A percentile compares a stretch with the other conserved stretches of the same genome.
These are phyloP conservation scores for Ceratocystis cacaofunesta DNA, from an alignment of 2,329 filamentous ascomycete species.

Conservation along the genomic window DNA sequence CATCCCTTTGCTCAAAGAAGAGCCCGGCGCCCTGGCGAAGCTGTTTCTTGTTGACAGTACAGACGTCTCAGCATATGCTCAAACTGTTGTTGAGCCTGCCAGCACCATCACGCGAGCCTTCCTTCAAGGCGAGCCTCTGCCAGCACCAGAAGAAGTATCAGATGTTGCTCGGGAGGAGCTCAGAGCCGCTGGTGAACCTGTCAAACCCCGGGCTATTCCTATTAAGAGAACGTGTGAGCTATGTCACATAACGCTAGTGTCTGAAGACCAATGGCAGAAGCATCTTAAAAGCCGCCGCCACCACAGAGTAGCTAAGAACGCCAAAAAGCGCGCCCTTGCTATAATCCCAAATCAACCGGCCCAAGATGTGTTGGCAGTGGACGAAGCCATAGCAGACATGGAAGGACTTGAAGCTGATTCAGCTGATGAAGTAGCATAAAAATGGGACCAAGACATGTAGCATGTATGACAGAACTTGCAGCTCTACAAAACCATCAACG, in stretches of 20 bases:
- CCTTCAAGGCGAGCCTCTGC: slow-evolving; percentile 40
- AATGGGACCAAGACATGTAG: not conserved
- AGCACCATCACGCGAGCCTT: slow-evolving; percentile 47
- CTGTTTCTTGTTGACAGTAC: slow-evolving; percentile 75
- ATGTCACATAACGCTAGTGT: slow-evolving; percentile 51
- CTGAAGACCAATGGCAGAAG: slow-evolving; percentile 34
- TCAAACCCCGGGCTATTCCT: slow-evolving; percentile 38
- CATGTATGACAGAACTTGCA: not conserved
- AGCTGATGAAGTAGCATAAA: not conserved
- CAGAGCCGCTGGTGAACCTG: slow-evolving; percentile 22
- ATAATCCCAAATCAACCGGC: slow-evolving; percentile 18
- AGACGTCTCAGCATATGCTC: slow-evolving; percentile 45
- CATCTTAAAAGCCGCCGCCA: slow-evolving; percentile 28
- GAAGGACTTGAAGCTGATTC: not conserved
- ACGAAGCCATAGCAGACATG: not conserved
- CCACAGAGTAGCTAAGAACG: slow-evolving; percentile 24
- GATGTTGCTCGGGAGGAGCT: slow-evolving; percentile 39
- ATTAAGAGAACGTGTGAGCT: slow-evolving; percentile 52
- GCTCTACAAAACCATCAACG: not conserved
- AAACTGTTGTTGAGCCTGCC: slow-evolving; percentile 51
- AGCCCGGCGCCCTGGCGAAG: slow-evolving; percentile 35
- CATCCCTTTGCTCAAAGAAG: slow-evolving; percentile 48
- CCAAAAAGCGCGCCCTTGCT: slow-evolving; percentile 27
- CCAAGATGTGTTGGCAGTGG: not conserved
- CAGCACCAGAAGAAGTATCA: slow-evolving; percentile 35